phyloP scores from a whole-genome alignment of 768 basidiomycete genomes.

The Mycena floridula region DNA sequence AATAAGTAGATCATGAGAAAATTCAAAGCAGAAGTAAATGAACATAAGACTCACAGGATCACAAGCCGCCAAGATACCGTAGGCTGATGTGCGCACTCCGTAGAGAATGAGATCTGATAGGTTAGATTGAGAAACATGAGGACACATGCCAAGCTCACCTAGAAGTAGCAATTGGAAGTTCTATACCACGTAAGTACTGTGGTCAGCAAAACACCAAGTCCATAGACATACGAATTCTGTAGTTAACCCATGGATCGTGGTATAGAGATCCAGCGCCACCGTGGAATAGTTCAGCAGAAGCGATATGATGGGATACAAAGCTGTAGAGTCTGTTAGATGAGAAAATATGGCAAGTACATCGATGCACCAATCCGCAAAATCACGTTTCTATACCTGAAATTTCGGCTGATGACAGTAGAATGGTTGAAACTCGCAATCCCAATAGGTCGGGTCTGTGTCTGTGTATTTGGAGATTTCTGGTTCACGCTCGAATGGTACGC shows the following conservation, averaged over 20 bases:
- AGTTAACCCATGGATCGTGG: slow-evolving; percentile 10
- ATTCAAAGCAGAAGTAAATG: background rate
- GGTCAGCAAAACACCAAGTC: background rate
- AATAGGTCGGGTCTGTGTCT: background rate
- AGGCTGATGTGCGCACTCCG: slow-evolving; percentile 11
- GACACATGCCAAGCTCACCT: slow-evolving; percentile 3
- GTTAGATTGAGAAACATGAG: no score
- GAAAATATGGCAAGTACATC: background rate
- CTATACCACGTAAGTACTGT: background rate
- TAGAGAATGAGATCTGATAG: slow-evolving; percentile 12
- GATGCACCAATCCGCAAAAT: slow-evolving; percentile 12
- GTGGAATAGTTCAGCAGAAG: slow-evolving; percentile 14
- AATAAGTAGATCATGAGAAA: background rate
- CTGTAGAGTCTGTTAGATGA: background rate
- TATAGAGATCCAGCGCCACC: slow-evolving; percentile 14
- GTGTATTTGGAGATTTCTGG: background rate
- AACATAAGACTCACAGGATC: slow-evolving; percentile 9
- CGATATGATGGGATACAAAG: slow-evolving; percentile 19
- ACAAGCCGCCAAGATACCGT: slow-evolving; percentile 10
- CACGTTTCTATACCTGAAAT: slow-evolving; percentile 6
- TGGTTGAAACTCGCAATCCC: background rate
- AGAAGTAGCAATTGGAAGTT: slow-evolving; percentile 13
- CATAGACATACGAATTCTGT: slow-evolving; percentile 7
- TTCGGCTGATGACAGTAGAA: background rate
- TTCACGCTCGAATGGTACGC: background rate